Percentiles rank a stretch among this genome's conserved stretches.
Conservation (phyloP, 140 eudicot genomes). For the Flaveria floridana region DNA sequence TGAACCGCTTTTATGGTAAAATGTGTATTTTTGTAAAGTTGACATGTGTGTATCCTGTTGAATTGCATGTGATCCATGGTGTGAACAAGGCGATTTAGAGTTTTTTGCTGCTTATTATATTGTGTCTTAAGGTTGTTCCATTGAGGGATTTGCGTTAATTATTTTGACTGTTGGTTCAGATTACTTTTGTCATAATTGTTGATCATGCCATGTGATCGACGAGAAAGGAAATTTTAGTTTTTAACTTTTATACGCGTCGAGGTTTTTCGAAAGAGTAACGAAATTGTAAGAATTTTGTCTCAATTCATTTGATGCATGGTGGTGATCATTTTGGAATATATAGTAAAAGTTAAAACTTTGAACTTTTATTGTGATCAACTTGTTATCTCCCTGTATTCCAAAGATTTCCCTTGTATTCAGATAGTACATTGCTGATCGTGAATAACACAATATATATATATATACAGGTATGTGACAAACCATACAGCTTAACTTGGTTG, state of each 20-base stretch:
- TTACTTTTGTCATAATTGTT: slow-evolving; percentile 11
- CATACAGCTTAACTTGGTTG: not conserved
- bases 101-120: not conserved
- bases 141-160: not conserved
- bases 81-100: not conserved
- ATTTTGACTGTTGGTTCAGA: slow-evolving; percentile 14
- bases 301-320: not conserved
- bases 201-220: not conserved
- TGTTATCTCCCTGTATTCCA: not conserved
- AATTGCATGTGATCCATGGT: not conserved
- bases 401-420: not conserved
- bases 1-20: slow-evolving; percentile 3
- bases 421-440: no score
- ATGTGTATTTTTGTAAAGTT: not conserved
- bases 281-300: not conserved
- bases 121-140: not conserved
- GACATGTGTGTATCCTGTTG: not conserved
- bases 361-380: not conserved
- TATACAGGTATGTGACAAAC: not conserved
- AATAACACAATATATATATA: slow-evolving; percentile 1
- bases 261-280: no score
- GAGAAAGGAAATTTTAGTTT: slow-evolving; percentile 2
- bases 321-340: not conserved
- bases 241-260: not conserved
- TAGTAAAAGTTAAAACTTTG: slow-evolving; percentile 1